A percentile compares a stretch with the other conserved stretches of the same genome.
phyloP scores from a whole-genome alignment of 148 eudicot genomes.

The Diospyros lotus region DNA sequence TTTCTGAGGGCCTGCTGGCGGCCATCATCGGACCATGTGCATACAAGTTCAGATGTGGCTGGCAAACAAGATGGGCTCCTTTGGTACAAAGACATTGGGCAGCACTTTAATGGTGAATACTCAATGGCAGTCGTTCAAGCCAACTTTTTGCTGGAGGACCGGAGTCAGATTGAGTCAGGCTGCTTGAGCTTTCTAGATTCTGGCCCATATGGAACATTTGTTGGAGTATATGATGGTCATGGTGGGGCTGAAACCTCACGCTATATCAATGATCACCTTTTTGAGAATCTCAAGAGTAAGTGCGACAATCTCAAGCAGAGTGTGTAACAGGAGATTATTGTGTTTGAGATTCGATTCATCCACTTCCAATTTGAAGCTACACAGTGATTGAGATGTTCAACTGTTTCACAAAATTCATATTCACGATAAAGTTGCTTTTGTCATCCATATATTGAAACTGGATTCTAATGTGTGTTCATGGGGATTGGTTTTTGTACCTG shows the following conservation, averaged over 20 bases:
- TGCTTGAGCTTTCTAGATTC: conserved; percentile 57
- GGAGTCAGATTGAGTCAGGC: conserved; percentile 83
- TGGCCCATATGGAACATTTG: conserved; percentile 77
- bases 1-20: conserved; percentile 56
- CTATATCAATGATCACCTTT: conserved; percentile 68
- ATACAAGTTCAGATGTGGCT: conserved; percentile 37
- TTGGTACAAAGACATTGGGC: conserved; percentile 77
- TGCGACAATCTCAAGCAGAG: background rate
- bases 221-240: conserved; percentile 85
- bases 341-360: background rate
- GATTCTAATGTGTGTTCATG: background rate
- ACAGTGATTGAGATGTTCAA: background rate
- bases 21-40: conserved; percentile 33
- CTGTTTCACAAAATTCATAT: background rate
- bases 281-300: conserved; percentile 79
- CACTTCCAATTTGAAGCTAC: background rate
- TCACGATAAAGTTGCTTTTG: background rate
- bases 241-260: conserved; percentile 87
- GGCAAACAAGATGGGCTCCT: conserved; percentile 73
- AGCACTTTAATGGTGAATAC: conserved; percentile 66
- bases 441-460: conserved; percentile 1
- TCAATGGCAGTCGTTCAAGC: conserved; percentile 94
- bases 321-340: background rate
- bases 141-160: conserved; percentile 74
- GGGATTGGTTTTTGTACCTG: conserved; percentile 1